Evolutionary conservation across 495 filamentous ascomycete species (phyloP).

Genomic region (Immersiella caudata): DNA sequence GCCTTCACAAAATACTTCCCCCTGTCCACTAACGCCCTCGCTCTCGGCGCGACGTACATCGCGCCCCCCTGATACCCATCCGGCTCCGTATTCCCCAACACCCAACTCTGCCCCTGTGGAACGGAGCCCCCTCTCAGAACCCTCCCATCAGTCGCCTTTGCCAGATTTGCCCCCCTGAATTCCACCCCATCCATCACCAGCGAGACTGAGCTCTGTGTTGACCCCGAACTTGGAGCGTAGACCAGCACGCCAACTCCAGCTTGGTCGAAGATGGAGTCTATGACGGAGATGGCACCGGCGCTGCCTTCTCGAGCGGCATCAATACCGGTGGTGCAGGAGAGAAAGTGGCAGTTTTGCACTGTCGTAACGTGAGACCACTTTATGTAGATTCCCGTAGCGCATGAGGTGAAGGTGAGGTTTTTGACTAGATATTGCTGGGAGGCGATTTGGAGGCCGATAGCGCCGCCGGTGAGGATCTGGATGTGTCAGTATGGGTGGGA

Average conservation of each 20-base stretch:
- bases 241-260: constrained; percentile 46
- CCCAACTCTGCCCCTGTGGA: constrained; percentile 28
- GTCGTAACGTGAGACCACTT: constrained; percentile 27
- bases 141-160: constrained; percentile 25
- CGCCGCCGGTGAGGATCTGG: constrained; percentile 52
- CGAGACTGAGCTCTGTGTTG: constrained; percentile 46
- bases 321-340: constrained; percentile 57
- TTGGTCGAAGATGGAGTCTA: constrained; percentile 56
- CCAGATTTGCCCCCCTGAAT: constrained; percentile 25
- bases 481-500: not conserved
- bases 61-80: constrained; percentile 39
- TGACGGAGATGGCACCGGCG: constrained; percentile 50
- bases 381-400: constrained; percentile 32
- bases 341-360: constrained; percentile 45
- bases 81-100: constrained; percentile 34
- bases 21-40: constrained; percentile 31
- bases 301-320: constrained; percentile 50
- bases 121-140: constrained; percentile 27
- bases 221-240: constrained; percentile 35
- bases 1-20: constrained; percentile 43
- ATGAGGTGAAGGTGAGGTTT: constrained; percentile 47
- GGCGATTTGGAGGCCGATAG: constrained; percentile 48
- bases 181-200: constrained; percentile 57
- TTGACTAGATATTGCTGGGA: constrained; percentile 61
- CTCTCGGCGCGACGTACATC: constrained; percentile 31